Conservation (phyloP, 2,329 filamentous ascomycete species). For the Cadophora sp. region DNA sequence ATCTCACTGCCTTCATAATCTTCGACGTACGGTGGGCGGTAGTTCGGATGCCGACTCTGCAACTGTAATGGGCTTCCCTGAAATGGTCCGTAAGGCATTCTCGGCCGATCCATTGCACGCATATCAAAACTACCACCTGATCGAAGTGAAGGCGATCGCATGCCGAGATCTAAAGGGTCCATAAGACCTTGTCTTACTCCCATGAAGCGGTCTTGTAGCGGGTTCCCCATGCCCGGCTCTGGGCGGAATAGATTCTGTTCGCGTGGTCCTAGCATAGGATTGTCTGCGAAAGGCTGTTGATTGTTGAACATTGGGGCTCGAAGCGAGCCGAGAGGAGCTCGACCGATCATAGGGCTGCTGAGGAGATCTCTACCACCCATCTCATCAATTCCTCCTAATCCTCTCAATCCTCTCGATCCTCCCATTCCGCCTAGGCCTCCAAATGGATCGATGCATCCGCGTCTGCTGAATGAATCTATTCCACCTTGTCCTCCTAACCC, state of each 20-base stretch:
- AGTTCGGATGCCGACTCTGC: slow-evolving; percentile 18
- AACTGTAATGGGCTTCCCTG: not conserved
- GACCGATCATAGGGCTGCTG: not conserved
- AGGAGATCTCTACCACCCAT: slow-evolving; percentile 2
- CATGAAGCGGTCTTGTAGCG: not conserved
- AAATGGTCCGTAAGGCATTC: slow-evolving; percentile 23
- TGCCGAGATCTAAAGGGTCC: not conserved
- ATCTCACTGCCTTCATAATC: slow-evolving; percentile 31
- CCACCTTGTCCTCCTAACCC: not conserved
- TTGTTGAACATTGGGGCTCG: not conserved
- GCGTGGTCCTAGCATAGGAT: not conserved
- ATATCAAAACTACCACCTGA: slow-evolving; percentile 21
- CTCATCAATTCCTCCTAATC: not conserved
- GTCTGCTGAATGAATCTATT: not conserved
- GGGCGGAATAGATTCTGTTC: not conserved
- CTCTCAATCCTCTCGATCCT: not conserved
- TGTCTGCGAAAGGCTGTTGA: not conserved
- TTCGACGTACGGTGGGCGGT: slow-evolving; percentile 35
- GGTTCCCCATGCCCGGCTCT: not conserved
- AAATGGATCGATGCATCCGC: not conserved
- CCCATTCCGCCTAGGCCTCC: not conserved
- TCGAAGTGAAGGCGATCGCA: not conserved
- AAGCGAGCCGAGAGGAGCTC: not conserved
- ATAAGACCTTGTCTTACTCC: not conserved
- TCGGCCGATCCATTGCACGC: slow-evolving; percentile 24